Evolutionary conservation across 192 early-diverging fungal genomes (phyloP).

Genomic region (Backusella parvicylindrica): DNA sequence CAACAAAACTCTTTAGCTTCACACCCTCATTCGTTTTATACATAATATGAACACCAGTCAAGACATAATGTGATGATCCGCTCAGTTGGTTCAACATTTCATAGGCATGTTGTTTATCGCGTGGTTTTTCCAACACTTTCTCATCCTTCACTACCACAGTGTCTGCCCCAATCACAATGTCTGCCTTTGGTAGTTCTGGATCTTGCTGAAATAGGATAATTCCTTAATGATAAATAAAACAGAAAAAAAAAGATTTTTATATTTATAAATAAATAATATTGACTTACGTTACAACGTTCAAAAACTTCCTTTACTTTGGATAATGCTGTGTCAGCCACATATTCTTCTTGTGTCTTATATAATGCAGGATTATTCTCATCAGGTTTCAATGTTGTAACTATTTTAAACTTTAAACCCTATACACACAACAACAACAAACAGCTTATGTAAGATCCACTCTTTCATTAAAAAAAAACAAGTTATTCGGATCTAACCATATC

Average conservation of each 20-base stretch:
- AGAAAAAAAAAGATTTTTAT: constrained; percentile 7
- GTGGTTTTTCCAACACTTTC: constrained; percentile 84
- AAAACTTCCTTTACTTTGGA: constrained; percentile 73
- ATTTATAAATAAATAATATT: not conserved
- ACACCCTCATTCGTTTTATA: constrained; percentile 20
- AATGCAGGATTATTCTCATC: constrained; percentile 74
- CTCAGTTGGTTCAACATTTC: constrained; percentile 59
- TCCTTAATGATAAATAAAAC: not conserved
- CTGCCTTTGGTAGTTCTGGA: constrained; percentile 28
- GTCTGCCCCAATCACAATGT: constrained; percentile 80
- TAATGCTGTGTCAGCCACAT: constrained; percentile 68
- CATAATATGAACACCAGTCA: constrained; percentile 70
- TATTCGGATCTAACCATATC: constrained; percentile 25
- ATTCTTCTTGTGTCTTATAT: constrained; percentile 54
- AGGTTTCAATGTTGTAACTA: constrained; percentile 69
- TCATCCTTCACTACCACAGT: constrained; percentile 67
- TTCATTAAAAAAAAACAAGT: not conserved
- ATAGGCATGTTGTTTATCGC: constrained; percentile 50
- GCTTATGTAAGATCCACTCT: not conserved
- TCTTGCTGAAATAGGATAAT: not conserved
- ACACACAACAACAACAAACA: not conserved
- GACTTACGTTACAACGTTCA: constrained; percentile 28
- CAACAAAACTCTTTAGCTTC: constrained; percentile 40
- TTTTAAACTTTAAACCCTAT: constrained; percentile 57
- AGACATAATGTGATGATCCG: constrained; percentile 63